Evolutionary conservation across 805 yeast genomes (phyloP), one percentile per base, ranked within the genome.

Genomic region (Starmerella tilneyi): DNA sequence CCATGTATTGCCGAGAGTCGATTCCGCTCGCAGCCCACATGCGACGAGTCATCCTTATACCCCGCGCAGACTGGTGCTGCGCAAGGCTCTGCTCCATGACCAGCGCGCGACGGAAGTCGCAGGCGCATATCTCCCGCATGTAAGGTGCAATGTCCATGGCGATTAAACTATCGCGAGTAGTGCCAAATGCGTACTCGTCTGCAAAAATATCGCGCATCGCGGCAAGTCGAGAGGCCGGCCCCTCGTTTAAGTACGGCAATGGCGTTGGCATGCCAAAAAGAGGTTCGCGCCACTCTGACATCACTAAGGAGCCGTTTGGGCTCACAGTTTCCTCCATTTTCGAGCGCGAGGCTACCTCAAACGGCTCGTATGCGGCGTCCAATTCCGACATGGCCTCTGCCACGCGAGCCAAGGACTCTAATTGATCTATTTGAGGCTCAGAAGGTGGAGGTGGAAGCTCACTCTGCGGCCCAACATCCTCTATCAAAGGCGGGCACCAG

Each of bases 91-190:
- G 13, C 3, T 42, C 31, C 16, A 44, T 35, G 2, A 19, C 24
- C 17, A 30, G 33, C 38, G 9, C 16, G 23, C 58, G 48, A 5
- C 28, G 39, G 15, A 20, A 26, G 27, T 62, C 66, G 4, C 47
- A 47, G n/a, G 53, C 51, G 2, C 60, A 64, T 52, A 62, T 59
- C 4, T 30, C 30, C 5, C 66, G 56, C 29, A 55, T 40, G 42
- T 45, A 54, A 1, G 66, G 66, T 1, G 55, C 54, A 6, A 60
- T 28, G 19, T 38, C 41, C 19, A 4, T 7, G 4, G 41, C 41
- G 1, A 38, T 28, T 12, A 20, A 3, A 4, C 26, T 5, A 17
- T 38, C 41, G 13, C 24, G 23, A 16, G 31, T 17, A 5, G 33
- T 28, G 3, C 33, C 41, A 17, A 27, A 27, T 19, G 61, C 32